Evolutionary conservation across 768 basidiomycete genomes (phyloP).

Genomic region (Sistotremastrum niveocremeum): DNA sequence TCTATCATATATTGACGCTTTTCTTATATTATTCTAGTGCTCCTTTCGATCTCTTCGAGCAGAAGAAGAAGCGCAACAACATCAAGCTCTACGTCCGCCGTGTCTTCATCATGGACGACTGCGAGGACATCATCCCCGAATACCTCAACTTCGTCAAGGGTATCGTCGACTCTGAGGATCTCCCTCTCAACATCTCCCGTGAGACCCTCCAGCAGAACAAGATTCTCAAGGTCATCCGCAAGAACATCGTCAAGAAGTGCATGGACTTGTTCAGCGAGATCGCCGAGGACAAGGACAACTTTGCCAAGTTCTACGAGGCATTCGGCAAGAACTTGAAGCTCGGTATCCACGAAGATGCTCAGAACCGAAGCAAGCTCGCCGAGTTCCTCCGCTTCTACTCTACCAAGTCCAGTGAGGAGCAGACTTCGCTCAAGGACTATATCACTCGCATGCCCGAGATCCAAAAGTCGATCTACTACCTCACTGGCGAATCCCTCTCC

Average conservation of each 20-base stretch:
- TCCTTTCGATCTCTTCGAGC: constrained; percentile 99
- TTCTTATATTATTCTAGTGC: constrained; percentile 37
- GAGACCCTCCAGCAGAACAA: constrained; percentile 99
- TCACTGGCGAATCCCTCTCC: constrained; percentile 93
- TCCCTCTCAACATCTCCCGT: constrained; percentile 99
- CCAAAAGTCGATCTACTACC: constrained; percentile 98
- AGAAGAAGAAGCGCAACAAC: constrained; percentile 99
- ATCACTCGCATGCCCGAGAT: constrained; percentile 99
- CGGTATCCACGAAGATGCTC: constrained; percentile 97
- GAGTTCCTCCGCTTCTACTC: constrained; percentile 99
- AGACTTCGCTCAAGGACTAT: constrained; percentile 94
- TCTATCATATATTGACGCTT: not conserved
- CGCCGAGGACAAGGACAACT: constrained; percentile 99
- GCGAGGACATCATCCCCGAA: constrained; percentile 97
- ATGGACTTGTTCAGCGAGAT: constrained; percentile 92
- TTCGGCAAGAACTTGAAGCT: constrained; percentile 99
- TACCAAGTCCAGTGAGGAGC: constrained; percentile 85
- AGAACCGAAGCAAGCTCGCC: constrained; percentile 98
- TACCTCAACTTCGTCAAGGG: constrained; percentile 99
- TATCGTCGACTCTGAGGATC: constrained; percentile 99
- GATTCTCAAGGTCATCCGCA: constrained; percentile 98
- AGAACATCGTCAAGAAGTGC: constrained; percentile 98
- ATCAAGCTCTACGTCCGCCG: constrained; percentile 99
- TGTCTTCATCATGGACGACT: constrained; percentile 99
- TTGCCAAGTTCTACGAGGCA: constrained; percentile 90